These are phyloP conservation scores for Diddensiella santjacobensis DNA, from an alignment of 805 yeast species.

Conservation along the genomic window DNA sequence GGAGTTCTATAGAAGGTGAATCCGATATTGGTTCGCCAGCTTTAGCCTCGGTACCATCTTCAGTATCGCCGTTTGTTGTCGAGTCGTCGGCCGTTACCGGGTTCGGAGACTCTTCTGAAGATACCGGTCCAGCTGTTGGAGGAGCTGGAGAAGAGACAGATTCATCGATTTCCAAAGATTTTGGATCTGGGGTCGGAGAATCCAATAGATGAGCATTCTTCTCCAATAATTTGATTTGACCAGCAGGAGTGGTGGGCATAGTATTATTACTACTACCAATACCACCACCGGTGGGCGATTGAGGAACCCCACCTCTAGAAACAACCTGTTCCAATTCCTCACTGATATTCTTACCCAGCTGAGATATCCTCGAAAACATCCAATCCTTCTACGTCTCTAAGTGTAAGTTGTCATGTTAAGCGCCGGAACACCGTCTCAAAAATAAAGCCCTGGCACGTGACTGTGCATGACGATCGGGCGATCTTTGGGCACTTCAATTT, in stretches of 20 bases:
- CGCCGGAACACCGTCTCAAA: no score
- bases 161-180: conserved; percentile 18
- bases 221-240: conserved; percentile 12
- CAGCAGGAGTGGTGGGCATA: conserved; percentile 6
- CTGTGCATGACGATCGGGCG: no score
- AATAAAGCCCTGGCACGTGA: no score
- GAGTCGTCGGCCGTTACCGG: not conserved
- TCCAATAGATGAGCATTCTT: conserved; percentile 16
- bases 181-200: conserved; percentile 22
- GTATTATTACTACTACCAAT: conserved; percentile 5
- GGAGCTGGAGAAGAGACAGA: not conserved
- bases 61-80: not conserved
- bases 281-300: not conserved
- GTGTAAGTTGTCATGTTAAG: no score
- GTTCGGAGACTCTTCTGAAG: not conserved
- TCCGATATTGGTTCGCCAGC: conserved; percentile 8
- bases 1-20: conserved; percentile 37
- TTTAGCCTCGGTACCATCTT: conserved; percentile 1
- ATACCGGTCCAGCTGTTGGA: not conserved
- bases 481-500: not conserved
- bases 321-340: conserved; percentile 54
- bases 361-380: conserved; percentile 60
- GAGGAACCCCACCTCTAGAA: conserved; percentile 8
- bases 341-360: conserved; percentile 56
- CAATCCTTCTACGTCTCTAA: no score